Percentiles rank a stretch among this genome's conserved stretches.
phyloP scores from a whole-genome alignment of 345 rosid species.

The Hibiscus syriacus region DNA sequence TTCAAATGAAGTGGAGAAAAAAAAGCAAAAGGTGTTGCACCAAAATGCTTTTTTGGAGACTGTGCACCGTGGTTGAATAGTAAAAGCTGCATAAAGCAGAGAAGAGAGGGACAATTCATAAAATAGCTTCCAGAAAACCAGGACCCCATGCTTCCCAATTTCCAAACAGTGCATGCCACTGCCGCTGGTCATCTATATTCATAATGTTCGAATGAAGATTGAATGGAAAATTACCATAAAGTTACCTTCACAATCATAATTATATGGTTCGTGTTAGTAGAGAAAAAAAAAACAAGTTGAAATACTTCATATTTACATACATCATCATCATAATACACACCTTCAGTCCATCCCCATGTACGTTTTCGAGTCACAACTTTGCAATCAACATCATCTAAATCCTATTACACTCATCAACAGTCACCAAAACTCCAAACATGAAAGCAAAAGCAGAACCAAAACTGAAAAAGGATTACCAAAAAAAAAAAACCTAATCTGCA shows the following conservation, averaged over 20 bases:
- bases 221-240: background rate
- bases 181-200: background rate
- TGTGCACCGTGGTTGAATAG: background rate
- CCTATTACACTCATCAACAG: conserved; percentile 13
- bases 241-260: background rate
- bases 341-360: conserved; percentile 1
- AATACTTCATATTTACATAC: conserved; percentile 16
- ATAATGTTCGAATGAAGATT: background rate
- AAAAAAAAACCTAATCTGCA: conserved; percentile 37
- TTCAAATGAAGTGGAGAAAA: background rate
- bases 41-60: background rate
- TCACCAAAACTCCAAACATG: background rate
- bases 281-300: background rate
- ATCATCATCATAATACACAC: conserved; percentile 6
- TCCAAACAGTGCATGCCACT: background rate
- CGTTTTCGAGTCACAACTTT: background rate
- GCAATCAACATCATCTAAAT: background rate
- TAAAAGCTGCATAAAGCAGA: conserved; percentile 2
- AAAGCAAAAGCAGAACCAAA: conserved; percentile 6
- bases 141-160: background rate
- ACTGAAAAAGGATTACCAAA: conserved; percentile 14
- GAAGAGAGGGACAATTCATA: background rate
- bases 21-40: background rate
- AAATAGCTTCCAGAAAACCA: background rate
- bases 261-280: background rate